Evolutionary conservation across 2,329 filamentous ascomycete genomes (phyloP), one percentile per base, ranked within the genome.

Genomic region (Ophiobolus disseminans): DNA sequence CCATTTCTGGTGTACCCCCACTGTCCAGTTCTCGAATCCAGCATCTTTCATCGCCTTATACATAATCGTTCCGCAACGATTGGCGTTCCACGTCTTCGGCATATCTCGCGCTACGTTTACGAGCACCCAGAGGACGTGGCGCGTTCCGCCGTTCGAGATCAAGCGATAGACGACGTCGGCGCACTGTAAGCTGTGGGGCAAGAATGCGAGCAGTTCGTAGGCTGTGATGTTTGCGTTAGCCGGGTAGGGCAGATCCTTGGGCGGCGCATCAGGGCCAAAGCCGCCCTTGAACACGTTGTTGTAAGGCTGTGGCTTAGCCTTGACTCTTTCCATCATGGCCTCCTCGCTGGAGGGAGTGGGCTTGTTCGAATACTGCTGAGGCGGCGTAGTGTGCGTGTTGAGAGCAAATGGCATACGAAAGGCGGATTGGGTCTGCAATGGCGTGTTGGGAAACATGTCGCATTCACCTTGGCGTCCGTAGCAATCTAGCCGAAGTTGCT

Each of bases 161-260:
- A 68, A 45, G 11, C 62, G 57, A 25, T 62, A 57, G n/a, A 68
- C 31, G 20, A 63, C 35, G 16, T 69, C 57, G 8, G 46, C 39
- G 16, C 53, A 58, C 16, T 55, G 55, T 42, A 68, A 35, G 37
- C 42, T 55, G 14, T 63, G 50, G 4, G 66, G 63, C 0, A 68
- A 17, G 45, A 63, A 69, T 2, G 56, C 46, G 2, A 63, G 47
- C 11, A 66, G 49, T 45, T 68, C 66, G 28, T 49, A 55, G 5
- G 50, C 58, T 3, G 61, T 66, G 8, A 67, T 28, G 11, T 64
- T 59, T 5, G 60, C 57, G 14, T 35, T 10, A 1, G 21, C 14
- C 2, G 54, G 55, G 35, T 66, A 67, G n/a, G 48, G 50, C 20
- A 65, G 37, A 5, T 51, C 47, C 5, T 36, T 32, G 3, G 53